Evolutionary conservation across 2,329 filamentous ascomycete genomes (phyloP), one percentile per base, ranked within the genome.

Genomic region (Botrytis elliptica): DNA sequence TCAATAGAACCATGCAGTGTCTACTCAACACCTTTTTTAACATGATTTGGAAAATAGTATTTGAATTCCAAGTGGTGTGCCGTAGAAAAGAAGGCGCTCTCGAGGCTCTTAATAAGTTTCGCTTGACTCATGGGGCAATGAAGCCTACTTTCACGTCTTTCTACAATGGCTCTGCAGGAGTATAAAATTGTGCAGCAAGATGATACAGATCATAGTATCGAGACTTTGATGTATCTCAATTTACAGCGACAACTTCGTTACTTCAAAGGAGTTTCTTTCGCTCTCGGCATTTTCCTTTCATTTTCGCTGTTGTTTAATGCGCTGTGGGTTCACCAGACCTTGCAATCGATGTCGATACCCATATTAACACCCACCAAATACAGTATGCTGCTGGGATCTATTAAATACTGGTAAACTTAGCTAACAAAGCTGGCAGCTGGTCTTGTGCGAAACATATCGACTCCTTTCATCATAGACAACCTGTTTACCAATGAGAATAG

Each of bases 391-490:
- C 57, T 33, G 18, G 9, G 57, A 60, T 22, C 29, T 38, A 60
- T 60, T 60, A 12, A 36, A 22, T 22, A 36, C 18, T 60, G 29
- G 33, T 12, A 22, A 22, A 14, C 8, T 49, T 36, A 25, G 18
- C 63, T 22, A 44, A 65, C 25, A 65, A 29, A 20, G 20, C 40
- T 33, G 29, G n/a, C 42, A 69, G 66, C 44, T 69, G 66, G 66
- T 52, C 66, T 69, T 52, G n/a, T 55, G 33, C 42, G 52, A n/a
- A 40, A 69, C 18, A 22, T 69, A 7, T 49, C 46, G 38, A 57
- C 66, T 36, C 66, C 66, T 38, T 69, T 69, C 29, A n/a, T 57
- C 29, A 52, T 69, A 29, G 46, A 69, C 14, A 69, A n/a, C 9
- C 25, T 69, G 16, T 69, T 57, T 7, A 69, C 66, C 46, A 69